Base-by-base conservation (phyloP, 2,329 filamentous ascomycete species). In the Aspergillus floridensis region DNA sequence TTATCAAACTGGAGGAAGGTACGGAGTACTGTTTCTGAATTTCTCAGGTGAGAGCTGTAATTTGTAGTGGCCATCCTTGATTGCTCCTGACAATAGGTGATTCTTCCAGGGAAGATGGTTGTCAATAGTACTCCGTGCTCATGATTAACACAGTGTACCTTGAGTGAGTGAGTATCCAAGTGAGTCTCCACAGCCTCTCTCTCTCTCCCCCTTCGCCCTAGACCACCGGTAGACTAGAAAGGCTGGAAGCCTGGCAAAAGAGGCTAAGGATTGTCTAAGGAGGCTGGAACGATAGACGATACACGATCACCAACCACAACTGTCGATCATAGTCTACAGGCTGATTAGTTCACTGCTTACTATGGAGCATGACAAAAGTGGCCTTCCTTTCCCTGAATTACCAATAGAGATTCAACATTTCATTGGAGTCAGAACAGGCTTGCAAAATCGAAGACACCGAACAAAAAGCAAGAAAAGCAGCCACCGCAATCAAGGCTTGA, bases 401-500 rank as follows among this genome's bases (percentile, higher is more conserved):
- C 53, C 53, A 55, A 55, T 55, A 26, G 35, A 41, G 22, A 24
- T 31, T 29, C 11, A 22, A 46, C 38, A 26, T 29, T 16, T 31
- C 21, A 21, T 47, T 46, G 53, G 53, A 48, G 22, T 55, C 53
- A 47, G 22, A 19, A 55, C 21, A 44, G 41, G 32, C 32, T 35
- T 35, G 32, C 32, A 54, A 16, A 29, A 47, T 21, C 26, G 52
- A 31, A 55, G 53, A 46, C 53, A 46, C 41, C 53, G 41, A 55
- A 48, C 41, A 35, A 54, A 29, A 47, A 47, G 53, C 53, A 55
- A 55, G 53, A 48, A 55, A 47, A 29, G 22, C 38, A 55, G 26
- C 41, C 41, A 55, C 44, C 32, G 12, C 41, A 21, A 55, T 46
- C 53, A 55, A 55, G 53, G 53, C 53, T 55, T 26, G 44, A 55